Evolutionary conservation across 768 basidiomycete species (phyloP).

Genomic region (Suillus alpinus): DNA sequence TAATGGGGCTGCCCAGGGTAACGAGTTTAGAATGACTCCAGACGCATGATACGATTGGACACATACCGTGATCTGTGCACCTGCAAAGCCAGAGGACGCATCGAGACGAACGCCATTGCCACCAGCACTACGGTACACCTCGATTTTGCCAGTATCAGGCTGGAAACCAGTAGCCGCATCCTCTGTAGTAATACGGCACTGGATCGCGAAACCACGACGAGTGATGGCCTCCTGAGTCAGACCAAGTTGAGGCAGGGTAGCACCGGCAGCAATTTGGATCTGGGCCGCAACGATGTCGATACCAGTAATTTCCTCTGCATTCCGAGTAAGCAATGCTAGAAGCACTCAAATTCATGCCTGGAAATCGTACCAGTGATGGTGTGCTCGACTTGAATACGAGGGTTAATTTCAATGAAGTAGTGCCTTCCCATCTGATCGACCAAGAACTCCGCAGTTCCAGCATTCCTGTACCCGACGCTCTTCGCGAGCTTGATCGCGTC

Average conservation of each 20-base stretch:
- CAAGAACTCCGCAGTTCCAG: conserved; percentile 97
- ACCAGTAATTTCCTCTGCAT: conserved; percentile 95
- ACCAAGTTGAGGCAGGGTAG: conserved; percentile 91
- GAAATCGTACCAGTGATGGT: conserved; percentile 83
- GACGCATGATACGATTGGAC: conserved; percentile 7
- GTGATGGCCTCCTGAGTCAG: conserved; percentile 94
- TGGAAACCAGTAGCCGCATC: conserved; percentile 92
- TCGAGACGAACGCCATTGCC: conserved; percentile 98
- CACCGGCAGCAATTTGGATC: conserved; percentile 99
- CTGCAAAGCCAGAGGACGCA: conserved; percentile 95
- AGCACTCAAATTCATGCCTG: neutral
- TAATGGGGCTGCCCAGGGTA: conserved; percentile 76
- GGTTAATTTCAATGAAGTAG: conserved; percentile 99
- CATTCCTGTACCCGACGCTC: conserved; percentile 93
- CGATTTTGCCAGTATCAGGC: conserved; percentile 98
- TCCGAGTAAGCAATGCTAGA: conserved; percentile 5
- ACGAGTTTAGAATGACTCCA: neutral
- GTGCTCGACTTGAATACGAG: conserved; percentile 99
- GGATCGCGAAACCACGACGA: conserved; percentile 96
- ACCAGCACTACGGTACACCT: conserved; percentile 97
- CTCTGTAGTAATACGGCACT: conserved; percentile 98
- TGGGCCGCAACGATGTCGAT: conserved; percentile 99
- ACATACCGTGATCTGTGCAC: conserved; percentile 94
- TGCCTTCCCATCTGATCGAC: conserved; percentile 95
- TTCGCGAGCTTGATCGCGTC: conserved; percentile 95